These are phyloP conservation scores for Lobosporangium transversale DNA, from an alignment of 192 early-diverging fungal genomes.

Conservation along the genomic window DNA sequence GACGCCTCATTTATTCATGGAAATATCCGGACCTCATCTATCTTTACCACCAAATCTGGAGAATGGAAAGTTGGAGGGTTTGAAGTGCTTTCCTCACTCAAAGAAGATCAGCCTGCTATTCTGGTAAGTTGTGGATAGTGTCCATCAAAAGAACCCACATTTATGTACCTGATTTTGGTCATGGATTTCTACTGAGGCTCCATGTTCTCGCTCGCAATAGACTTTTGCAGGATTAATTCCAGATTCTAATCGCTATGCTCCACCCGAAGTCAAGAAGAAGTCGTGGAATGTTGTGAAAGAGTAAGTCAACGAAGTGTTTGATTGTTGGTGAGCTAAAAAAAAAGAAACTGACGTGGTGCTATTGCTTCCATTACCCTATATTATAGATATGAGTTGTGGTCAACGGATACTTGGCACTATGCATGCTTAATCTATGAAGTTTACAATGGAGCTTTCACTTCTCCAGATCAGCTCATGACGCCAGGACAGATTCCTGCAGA, in stretches of 20 bases:
- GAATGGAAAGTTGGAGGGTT: conserved; percentile 97
- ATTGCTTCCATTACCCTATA: background rate
- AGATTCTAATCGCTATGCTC: conserved; percentile 73
- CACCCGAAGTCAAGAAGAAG: conserved; percentile 75
- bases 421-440: conserved; percentile 85
- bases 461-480: conserved; percentile 58
- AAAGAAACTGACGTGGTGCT: background rate
- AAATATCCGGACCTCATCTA: conserved; percentile 78
- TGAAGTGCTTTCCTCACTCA: conserved; percentile 77
- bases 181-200: no score
- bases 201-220: conserved; percentile 48
- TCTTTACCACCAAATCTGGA: conserved; percentile 90
- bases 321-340: background rate
- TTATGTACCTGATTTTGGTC: no score
- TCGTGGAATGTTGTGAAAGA: conserved; percentile 70
- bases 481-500: conserved; percentile 69
- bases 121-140: conserved; percentile 47
- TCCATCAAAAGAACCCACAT: background rate
- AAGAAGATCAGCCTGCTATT: conserved; percentile 74
- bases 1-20: conserved; percentile 92
- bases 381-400: conserved; percentile 54
- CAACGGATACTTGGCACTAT: conserved; percentile 85
- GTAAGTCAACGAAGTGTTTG: conserved; percentile 47
- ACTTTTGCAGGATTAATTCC: conserved; percentile 72
- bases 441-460: conserved; percentile 73